A percentile compares a stretch with the other conserved stretches of the same genome.
Evolutionary conservation across 768 basidiomycete genomes (phyloP).

Genomic region (Hygrocybe coccinea): DNA sequence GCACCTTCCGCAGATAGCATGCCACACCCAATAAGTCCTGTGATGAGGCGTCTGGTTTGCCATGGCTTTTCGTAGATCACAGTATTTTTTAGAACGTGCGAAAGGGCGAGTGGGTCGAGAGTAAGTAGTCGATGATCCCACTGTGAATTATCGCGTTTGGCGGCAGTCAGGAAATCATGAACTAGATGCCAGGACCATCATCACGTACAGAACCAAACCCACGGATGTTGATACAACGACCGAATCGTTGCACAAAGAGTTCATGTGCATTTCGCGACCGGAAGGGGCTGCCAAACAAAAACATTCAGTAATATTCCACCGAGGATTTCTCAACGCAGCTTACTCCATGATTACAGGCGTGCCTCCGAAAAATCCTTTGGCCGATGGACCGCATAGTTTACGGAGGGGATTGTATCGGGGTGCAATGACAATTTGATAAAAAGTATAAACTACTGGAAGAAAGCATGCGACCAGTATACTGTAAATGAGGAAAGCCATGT

Average conservation of each 20-base stretch:
- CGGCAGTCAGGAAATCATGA: background rate
- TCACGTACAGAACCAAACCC: conserved; percentile 67
- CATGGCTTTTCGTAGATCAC: conserved; percentile 79
- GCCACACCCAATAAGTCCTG: conserved; percentile 74
- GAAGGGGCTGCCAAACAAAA: conserved; percentile 37
- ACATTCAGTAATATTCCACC: background rate
- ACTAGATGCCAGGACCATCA: background rate
- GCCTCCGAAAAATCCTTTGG: conserved; percentile 43
- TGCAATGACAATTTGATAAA: conserved; percentile 31
- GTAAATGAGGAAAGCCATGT: background rate
- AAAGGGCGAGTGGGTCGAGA: conserved; percentile 70
- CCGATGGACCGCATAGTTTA: conserved; percentile 58
- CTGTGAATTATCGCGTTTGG: conserved; percentile 31
- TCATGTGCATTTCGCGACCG: conserved; percentile 53
- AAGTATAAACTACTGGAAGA: background rate
- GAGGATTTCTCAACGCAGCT: conserved; percentile 16
- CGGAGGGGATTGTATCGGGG: conserved; percentile 45
- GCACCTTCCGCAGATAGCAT: conserved; percentile 77
- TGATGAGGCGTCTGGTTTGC: conserved; percentile 70
- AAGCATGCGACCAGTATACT: background rate
- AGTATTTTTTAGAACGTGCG: conserved; percentile 69
- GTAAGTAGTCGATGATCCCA: conserved; percentile 79
- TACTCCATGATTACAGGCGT: conserved; percentile 56
- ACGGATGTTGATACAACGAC: conserved; percentile 63
- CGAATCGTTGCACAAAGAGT: conserved; percentile 51